phyloP scores from a whole-genome alignment of 2,329 filamentous ascomycete genomes.

The Macrophomina tecta region DNA sequence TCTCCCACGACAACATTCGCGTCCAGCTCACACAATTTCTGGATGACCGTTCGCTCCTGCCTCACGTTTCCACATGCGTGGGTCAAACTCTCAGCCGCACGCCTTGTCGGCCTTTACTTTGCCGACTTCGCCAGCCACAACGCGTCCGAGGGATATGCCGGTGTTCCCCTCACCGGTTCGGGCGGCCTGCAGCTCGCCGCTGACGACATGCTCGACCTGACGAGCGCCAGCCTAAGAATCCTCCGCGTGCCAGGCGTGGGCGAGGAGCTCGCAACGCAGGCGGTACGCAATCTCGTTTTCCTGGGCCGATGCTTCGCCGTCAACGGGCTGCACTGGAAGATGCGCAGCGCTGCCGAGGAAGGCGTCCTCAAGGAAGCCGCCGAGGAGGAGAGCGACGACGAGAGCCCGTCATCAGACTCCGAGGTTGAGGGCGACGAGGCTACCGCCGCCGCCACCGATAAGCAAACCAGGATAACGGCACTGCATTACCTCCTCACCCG shows the following conservation, averaged over 20 bases:
- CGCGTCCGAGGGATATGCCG: conserved; percentile 58
- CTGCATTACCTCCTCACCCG: conserved; percentile 80
- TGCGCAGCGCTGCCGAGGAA: conserved; percentile 51
- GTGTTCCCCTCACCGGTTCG: conserved; percentile 70
- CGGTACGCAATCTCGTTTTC: conserved; percentile 82
- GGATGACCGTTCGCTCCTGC: conserved; percentile 71
- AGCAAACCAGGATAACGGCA: conserved; percentile 46
- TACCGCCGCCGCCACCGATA: conserved; percentile 13
- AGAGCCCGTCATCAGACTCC: conserved; percentile 40
- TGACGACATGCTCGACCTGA: conserved; percentile 66
- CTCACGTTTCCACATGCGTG: conserved; percentile 74
- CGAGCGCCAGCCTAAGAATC: conserved; percentile 62
- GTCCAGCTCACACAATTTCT: conserved; percentile 67
- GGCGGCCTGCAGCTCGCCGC: conserved; percentile 72
- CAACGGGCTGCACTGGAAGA: conserved; percentile 59
- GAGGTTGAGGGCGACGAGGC: conserved; percentile 45
- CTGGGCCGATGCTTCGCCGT: conserved; percentile 70
- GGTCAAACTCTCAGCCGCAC: conserved; percentile 78
- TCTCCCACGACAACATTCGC: conserved; percentile 70
- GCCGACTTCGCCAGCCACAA: conserved; percentile 75
- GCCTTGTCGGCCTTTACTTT: conserved; percentile 77
- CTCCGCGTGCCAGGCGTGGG: conserved; percentile 70
- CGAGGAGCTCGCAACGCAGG: conserved; percentile 78
- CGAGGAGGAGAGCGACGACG: conserved; percentile 53
- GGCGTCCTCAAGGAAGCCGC: conserved; percentile 50